Evolutionary conservation across 1,284 basidiomycete species (phyloP), one percentile per base, ranked within the genome.

Genomic region (Malassezia dermatis): DNA sequence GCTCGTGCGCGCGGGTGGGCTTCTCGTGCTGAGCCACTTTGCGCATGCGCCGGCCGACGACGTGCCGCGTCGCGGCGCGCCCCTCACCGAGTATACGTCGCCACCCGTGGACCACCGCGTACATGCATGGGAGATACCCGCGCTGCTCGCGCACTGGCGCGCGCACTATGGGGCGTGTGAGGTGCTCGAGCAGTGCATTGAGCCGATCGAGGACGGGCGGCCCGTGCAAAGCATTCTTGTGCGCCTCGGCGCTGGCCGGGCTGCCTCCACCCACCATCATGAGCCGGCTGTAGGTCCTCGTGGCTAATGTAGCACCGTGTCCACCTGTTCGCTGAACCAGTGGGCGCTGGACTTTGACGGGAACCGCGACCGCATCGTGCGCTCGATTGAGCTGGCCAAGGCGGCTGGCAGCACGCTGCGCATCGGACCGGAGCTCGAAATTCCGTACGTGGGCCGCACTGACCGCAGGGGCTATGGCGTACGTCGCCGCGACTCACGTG

Each of bases 401-500:
- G 79, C 82, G 46, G 80, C 83, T 48, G 89, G 90, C n/a, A 90
- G 91, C 7, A 87, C 84, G 3, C 77, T 99, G 27, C 81, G 94
- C 67, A 91, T 98, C n/a, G 94, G 94, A 1, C 94, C 94, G 17
- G 93, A 96, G 75, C 80, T 98, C n/a, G 94, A 99, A 77, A 89
- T 99, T 62, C 86, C 91, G 86, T 89, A 56, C 27, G 63, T 60
- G 37, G 60, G 55, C 30, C 34, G 31, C 19, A 28, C 23, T 53
- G 31, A 53, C 39, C 44, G 21, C 48, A 63, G 61, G 13, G 62
- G 62, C 26, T 64, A 64, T 48, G 62, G 62, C 23, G 61, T 62
- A 30, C 32, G 61, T 48, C 3, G 34, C 23, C 8, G 8, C 24
- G 3, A 23, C 27, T 48, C 21, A 40, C 35, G 28, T 15, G 13